phyloP scores from a whole-genome alignment of 225 moss, liverwort and hornwort genomes.

The Thuidium tamariscinum region DNA sequence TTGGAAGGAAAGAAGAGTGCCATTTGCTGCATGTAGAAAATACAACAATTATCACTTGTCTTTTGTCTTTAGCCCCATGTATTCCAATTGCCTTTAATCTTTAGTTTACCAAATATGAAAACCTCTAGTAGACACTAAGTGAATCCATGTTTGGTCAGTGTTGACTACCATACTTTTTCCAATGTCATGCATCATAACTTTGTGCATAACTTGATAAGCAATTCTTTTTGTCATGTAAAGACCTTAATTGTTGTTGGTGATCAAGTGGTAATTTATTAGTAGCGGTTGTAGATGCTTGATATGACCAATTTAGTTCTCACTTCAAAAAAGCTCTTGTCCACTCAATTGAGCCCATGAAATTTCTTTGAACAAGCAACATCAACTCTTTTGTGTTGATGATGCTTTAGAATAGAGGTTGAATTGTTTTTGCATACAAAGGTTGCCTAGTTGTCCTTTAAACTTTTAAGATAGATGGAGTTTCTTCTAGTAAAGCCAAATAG shows the following conservation, averaged over 20 bases:
- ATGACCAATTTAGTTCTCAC: not conserved
- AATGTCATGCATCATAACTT: no score
- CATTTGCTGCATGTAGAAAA: not conserved
- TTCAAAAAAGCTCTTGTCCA: not conserved
- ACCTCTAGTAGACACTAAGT: not conserved
- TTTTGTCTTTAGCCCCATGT: not conserved
- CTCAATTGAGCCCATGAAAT: not conserved
- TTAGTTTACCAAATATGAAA: not conserved
- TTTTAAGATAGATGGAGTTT: no score
- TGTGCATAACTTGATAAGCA: not conserved
- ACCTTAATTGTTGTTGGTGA: not conserved
- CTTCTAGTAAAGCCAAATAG: no score
- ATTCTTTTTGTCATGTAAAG: not conserved
- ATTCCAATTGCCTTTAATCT: not conserved
- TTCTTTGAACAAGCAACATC: fast-evolving
- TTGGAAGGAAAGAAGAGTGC: not conserved
- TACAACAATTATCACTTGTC: not conserved
- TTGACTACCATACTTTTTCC: not conserved
- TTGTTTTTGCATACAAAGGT: not conserved
- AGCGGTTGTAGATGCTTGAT: fast-evolving
- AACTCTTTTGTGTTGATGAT: not conserved
- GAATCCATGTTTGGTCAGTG: not conserved
- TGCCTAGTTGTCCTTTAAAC: no score
- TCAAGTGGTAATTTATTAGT: not conserved
- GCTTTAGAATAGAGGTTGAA: not conserved